Evolutionary conservation across 257 asterid species (phyloP), one percentile per base, ranked within the genome.

Genomic region (Solanum dulcamara): DNA sequence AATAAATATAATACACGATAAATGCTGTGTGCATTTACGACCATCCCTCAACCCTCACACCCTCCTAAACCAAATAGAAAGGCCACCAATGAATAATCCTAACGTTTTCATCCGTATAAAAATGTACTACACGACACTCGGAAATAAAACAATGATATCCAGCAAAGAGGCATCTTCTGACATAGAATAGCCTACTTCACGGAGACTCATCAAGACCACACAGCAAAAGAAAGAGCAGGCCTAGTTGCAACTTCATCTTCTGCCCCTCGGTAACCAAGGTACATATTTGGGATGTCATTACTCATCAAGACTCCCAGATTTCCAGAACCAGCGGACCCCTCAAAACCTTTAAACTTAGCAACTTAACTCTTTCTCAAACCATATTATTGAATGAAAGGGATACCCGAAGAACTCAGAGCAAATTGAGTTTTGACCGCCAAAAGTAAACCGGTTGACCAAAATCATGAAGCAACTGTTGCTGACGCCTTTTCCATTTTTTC

Each of bases 401-500:
- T 55, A 83, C 84, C 90, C 88, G 86, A 32, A 84, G 87, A 89
- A 89, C 88, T 77, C 38, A n/a, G 85, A 84, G 80, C 86, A 86
- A 83, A 84, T 50, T 55, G 86, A 59, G 83, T 85, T 82, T 85
- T 80, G 81, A 75, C 85, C 81, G 80, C 85, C 81, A 60, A 20
- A 53, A 81, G 40, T 57, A 35, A 35, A 60, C 85, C 7, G 37
- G 74, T 77, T 15, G 85, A 70, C 30, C 38, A 74, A 75, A 86
- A 89, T 91, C 92, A 93, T n/a, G 94, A 87, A 33, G 94, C 91
- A 53, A 89, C 90, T 28, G 74, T 84, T 12, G 93, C 89, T 17
- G 97, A 42, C 46, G 93, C 91, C 89, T 96, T 95, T 86, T 91
- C 93, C 88, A 94, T 0, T 85, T 89, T 94, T 87, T 92, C 95